Base-by-base conservation (phyloP, 2,329 filamentous ascomycete species). In the Helminthosporium solani region DNA sequence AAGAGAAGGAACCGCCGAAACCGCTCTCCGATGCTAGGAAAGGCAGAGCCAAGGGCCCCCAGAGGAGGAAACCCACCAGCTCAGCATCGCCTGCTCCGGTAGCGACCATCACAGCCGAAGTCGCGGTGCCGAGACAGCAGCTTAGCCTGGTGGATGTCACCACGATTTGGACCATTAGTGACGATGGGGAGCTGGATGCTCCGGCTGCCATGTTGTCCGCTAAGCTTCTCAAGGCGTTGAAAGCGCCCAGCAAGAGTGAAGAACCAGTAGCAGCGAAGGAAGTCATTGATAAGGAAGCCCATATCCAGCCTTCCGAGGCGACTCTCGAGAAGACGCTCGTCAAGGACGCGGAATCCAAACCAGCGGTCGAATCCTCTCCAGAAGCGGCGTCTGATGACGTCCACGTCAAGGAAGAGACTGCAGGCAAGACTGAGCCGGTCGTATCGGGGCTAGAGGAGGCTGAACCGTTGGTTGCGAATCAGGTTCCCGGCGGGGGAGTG, bases 21-120 rank as follows among this genome's bases (percentile, higher is more conserved):
- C 90, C 91, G n/a, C 75, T 99, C 20, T 79, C 80, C 18, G 94
- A 99, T 75, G 90, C 91, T 28, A 83, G 94, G 55, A 97, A 97
- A 75, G 84, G 90, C 19, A 82, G 94, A 56, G 94, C 94, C 18
- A 85, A 89, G 54, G 94, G 94, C 9, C 94, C 94, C 14, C 85
- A 90, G 57, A 82, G 90, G 56, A 81, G 90, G 64, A 85, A 83
- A 63, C 80, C 82, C 16, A 80, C 80, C 14, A 74, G 71, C 18
- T 83, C 87, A 19, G 81, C 84, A 23, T 83, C 87, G 19, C 81
- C 84, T 23, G 75, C 79, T 9, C 79, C 63, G 49, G 61, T 67
- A 2, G 63, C 68, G 7, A 64, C 64, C 7, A 55, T 64, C 68
- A 60, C 60, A 21, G 53, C 52, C 76, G 78, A 33, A 73, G 57